phyloP scores from a whole-genome alignment of 1,139 yeast genomes.

The Yamadazyma triangularis region DNA sequence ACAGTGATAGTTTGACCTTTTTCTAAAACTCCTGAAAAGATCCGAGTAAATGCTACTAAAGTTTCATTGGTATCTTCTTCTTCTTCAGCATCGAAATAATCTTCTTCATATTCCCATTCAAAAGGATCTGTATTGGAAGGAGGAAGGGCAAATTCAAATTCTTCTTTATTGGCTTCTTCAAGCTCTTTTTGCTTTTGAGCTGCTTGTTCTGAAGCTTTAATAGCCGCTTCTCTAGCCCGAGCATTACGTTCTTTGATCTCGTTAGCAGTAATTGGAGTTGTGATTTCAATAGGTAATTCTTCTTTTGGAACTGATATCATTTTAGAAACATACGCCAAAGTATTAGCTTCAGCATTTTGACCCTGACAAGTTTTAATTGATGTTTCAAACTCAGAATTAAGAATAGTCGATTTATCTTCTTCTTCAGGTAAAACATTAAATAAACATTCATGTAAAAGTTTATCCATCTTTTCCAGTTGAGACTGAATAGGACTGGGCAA shows the following conservation, averaged over 20 bases:
- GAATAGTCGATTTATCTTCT: constrained; percentile 27
- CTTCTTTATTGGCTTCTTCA: constrained; percentile 13
- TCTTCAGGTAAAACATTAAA: constrained; percentile 41
- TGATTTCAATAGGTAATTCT: constrained; percentile 63
- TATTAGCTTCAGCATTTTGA: constrained; percentile 48
- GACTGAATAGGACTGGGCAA: constrained; percentile 80
- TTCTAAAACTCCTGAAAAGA: constrained; percentile 77
- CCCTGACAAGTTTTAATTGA: constrained; percentile 62
- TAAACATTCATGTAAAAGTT: constrained; percentile 50
- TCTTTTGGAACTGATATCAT: constrained; percentile 78
- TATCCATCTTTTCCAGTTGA: constrained; percentile 67
- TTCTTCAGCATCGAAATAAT: constrained; percentile 40
- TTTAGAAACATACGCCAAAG: constrained; percentile 84
- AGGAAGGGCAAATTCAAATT: constrained; percentile 30
- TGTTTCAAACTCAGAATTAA: constrained; percentile 45
- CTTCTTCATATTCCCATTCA: constrained; percentile 46
- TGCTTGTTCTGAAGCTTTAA: constrained; percentile 63
- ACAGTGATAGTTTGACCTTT: constrained; percentile 73
- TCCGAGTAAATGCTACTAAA: constrained; percentile 81
- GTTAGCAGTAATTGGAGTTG: constrained; percentile 39
- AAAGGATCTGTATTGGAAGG: constrained; percentile 28
- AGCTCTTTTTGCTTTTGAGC: constrained; percentile 18
- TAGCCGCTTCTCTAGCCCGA: constrained; percentile 66
- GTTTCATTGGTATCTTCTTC: constrained; percentile 51
- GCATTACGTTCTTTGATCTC: constrained; percentile 67